phyloP scores from a whole-genome alignment of 1,284 basidiomycete genomes.

The Tylopilus sp. region DNA sequence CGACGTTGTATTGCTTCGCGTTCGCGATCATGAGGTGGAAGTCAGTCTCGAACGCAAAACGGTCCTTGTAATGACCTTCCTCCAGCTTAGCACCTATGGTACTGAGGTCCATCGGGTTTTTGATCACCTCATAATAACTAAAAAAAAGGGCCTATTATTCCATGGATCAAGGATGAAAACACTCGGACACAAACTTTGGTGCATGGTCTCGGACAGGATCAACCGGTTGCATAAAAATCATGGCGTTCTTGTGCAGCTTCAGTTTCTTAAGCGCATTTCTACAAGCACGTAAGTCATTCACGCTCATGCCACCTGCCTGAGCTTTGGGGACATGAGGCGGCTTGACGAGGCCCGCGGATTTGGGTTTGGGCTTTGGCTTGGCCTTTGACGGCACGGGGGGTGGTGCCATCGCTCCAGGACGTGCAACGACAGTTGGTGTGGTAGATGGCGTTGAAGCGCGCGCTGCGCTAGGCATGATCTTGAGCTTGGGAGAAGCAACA shows the following conservation, averaged over 20 bases:
- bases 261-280: constrained; percentile 84
- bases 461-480: constrained; percentile 40
- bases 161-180: constrained; percentile 25
- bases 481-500: constrained; percentile 55
- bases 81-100: constrained; percentile 89
- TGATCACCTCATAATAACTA: constrained; percentile 90
- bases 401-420: constrained; percentile 28
- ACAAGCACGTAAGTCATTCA: constrained; percentile 79
- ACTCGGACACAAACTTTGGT: constrained; percentile 59
- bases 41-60: constrained; percentile 83
- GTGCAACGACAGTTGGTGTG: constrained; percentile 23
- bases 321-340: constrained; percentile 61
- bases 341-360: constrained; percentile 41
- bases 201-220: constrained; percentile 86
- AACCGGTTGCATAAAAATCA: constrained; percentile 83
- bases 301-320: constrained; percentile 78
- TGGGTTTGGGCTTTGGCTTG: constrained; percentile 38
- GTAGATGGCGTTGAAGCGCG: constrained; percentile 21
- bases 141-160: constrained; percentile 3
- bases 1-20: constrained; percentile 83
- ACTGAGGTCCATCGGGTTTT: constrained; percentile 92
- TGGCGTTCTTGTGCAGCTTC: constrained; percentile 65
- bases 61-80: constrained; percentile 82
- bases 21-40: constrained; percentile 89
- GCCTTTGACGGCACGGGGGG: constrained; percentile 40